A percentile compares a stretch with the other conserved stretches of the same genome.
These are phyloP conservation scores for Tetracladium marchalianum DNA, from an alignment of 495 filamentous ascomycete genomes.

Conservation along the genomic window DNA sequence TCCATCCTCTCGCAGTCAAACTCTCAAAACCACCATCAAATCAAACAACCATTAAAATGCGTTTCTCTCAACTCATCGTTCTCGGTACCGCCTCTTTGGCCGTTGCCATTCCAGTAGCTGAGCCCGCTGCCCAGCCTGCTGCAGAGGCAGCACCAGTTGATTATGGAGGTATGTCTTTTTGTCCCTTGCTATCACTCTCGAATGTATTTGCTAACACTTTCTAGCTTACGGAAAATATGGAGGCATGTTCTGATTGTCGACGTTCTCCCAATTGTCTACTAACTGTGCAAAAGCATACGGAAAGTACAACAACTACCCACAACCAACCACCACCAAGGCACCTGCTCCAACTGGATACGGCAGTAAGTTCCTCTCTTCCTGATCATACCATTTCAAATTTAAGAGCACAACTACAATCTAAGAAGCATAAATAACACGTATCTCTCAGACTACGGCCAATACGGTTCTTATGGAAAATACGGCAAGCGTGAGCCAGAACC, in stretches of 20 bases:
- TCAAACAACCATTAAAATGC: conserved; percentile 4
- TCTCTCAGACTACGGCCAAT: conserved; percentile 7
- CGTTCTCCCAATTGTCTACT: not conserved
- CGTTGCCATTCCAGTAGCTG: conserved; percentile 2
- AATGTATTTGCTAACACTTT: not conserved
- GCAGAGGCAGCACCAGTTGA: conserved; percentile 8
- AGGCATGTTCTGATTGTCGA: not conserved
- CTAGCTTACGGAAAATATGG: not conserved
- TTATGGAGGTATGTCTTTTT: conserved; percentile 9
- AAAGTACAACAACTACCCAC: conserved; percentile 8
- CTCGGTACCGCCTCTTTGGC: conserved; percentile 6
- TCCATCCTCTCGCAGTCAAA: not conserved
- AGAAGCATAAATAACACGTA: not conserved
- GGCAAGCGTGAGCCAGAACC: not conserved
- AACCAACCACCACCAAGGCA: not conserved
- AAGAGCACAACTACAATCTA: not conserved
- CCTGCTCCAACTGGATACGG: not conserved
- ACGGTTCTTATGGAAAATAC: conserved; percentile 10
- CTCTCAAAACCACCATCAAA: not conserved
- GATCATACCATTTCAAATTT: not conserved
- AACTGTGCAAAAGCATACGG: conserved; percentile 4
- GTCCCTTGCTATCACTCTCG: not conserved
- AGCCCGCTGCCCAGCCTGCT: not conserved
- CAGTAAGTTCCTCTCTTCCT: conserved; percentile 1
- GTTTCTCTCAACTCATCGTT: conserved; percentile 1